These are phyloP conservation scores for Gardenia jasminoides DNA, from an alignment of 257 asterid genomes.

Conservation along the genomic window DNA sequence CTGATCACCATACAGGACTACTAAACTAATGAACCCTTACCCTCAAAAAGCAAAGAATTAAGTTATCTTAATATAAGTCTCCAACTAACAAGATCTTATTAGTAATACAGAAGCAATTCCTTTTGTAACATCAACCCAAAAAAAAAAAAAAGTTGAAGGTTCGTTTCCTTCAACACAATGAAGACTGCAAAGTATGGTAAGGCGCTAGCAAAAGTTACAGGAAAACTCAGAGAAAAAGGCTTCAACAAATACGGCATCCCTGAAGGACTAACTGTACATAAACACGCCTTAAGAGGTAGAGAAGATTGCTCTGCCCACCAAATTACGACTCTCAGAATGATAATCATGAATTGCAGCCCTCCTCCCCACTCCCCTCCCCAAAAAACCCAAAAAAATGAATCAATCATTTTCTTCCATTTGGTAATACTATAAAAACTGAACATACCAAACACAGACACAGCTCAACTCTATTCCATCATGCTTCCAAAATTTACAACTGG, in stretches of 20 bases:
- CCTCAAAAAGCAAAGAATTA: background rate
- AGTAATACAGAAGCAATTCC: background rate
- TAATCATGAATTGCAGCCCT: background rate
- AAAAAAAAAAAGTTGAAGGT: background rate
- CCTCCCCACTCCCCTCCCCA: background rate
- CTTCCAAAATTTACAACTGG: background rate
- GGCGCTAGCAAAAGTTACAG: background rate
- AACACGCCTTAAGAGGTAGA: background rate
- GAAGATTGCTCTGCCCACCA: background rate
- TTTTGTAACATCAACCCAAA: background rate
- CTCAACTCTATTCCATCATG: background rate
- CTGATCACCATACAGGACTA: background rate
- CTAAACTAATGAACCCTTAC: background rate
- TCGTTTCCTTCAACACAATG: background rate
- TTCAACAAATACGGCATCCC: background rate
- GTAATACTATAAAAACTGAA: background rate
- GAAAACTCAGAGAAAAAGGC: background rate
- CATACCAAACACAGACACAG: background rate
- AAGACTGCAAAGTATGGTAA: background rate
- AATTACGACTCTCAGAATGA: background rate
- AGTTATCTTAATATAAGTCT: background rate
- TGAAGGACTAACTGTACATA: background rate
- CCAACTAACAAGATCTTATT: background rate
- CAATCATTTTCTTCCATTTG: background rate
- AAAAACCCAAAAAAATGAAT: too few species aligned